Base-by-base conservation (phyloP, 202 grass and related monocot species). In the Carex sylvatica region DNA sequence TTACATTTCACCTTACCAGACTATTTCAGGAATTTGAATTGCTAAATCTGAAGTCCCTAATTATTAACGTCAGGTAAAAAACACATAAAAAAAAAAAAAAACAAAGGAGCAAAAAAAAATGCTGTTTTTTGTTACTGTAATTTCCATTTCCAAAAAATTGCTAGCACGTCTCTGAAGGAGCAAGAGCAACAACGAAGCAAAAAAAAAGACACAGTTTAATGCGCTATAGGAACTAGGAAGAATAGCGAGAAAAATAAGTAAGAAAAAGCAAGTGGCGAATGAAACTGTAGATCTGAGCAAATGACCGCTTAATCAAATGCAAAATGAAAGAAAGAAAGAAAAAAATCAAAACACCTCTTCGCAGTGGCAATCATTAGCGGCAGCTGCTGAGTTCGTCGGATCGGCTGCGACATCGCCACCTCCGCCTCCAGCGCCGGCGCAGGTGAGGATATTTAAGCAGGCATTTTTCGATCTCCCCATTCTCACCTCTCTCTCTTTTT, bases 391-490 rank as follows among this genome's bases (percentile, higher is more conserved):
- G 78, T 86, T 91, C 36, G 69, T 88, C 59, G 87, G 86, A 78
- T 90, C 92, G 84, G 86, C 89, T 13, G 77, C 24, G 1, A 51
- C 74, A 22, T 69, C 77, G n/a, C 70, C 88, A 15, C 56, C 73
- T 49, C 80, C 72, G 6, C 72, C 88, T 7, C 87, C 86, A 23
- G 82, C 85, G 44, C 91, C 89, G 64, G 89, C 90, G 86, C 95
- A 98, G 80, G 68, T 69, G 55, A 99, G 91, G 91, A 99, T 93
- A 83, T 87, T 93, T 72, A 99, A 90, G 91, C 96, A 99, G 26
- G 87, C 87, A 87, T 84, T 93, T 86, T 90, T 90, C 58, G 88
- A 80, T 64, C 82, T 94, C 81, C 92, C 87, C 96, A 99, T 98
- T 82, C 65, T 80, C 11, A 19, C 53, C 19, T 65, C 53, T 20